Conservation (phyloP, 1,139 yeast genomes). For the Hansenula anomala region DNA sequence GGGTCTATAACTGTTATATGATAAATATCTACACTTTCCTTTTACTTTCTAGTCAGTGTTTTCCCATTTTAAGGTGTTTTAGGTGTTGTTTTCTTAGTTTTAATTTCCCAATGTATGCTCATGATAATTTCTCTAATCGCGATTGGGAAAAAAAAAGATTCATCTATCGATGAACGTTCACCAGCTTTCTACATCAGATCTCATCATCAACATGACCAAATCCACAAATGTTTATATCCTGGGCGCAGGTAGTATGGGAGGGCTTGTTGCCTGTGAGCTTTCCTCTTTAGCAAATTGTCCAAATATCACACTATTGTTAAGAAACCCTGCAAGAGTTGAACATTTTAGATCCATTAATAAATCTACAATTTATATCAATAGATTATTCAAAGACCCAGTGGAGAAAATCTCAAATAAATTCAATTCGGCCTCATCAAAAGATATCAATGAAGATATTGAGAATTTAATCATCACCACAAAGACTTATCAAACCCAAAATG, state of each 20-base stretch:
- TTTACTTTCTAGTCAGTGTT: too few relatives aligned
- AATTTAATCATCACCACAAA: conserved; percentile 67
- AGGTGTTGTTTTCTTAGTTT: too few relatives aligned
- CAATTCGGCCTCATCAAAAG: conserved; percentile 24
- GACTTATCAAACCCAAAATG: conserved; percentile 51
- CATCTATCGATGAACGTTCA: too few relatives aligned
- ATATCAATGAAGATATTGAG: conserved; percentile 31
- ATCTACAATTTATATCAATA: conserved; percentile 25
- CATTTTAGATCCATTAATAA: conserved; percentile 23
- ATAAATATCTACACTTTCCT: too few relatives aligned
- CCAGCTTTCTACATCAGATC: too few relatives aligned
- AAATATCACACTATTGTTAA: conserved; percentile 17
- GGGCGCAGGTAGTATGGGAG: conserved; percentile 24
- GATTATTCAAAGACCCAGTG: conserved; percentile 21
- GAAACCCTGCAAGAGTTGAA: conserved; percentile 20
- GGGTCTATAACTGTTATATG: too few relatives aligned
- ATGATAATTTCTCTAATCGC: too few relatives aligned
- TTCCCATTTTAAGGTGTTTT: too few relatives aligned
- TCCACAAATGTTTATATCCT: conserved; percentile 13
- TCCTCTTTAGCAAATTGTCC: conserved; percentile 14
- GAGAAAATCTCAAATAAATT: conserved; percentile 12
- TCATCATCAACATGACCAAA: too few relatives aligned
- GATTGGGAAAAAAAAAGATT: too few relatives aligned
- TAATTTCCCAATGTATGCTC: too few relatives aligned
- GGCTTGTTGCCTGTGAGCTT: conserved; percentile 20